Conservation (phyloP, 2,329 filamentous ascomycete species). For the Exophiala phaeomuriformis region DNA sequence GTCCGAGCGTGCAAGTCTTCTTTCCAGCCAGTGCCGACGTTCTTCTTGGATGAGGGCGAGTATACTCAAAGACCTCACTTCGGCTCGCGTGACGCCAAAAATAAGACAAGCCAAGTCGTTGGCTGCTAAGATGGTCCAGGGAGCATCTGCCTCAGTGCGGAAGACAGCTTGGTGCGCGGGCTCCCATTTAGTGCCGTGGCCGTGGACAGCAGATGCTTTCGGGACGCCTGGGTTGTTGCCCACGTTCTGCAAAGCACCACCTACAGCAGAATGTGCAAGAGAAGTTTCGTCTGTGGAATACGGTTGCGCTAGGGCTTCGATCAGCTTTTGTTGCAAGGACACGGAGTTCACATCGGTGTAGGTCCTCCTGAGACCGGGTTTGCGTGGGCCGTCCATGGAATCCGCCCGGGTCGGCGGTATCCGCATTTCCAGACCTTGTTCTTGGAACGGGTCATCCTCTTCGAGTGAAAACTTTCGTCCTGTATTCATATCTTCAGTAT, state of each 20-base stretch:
- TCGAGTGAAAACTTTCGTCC: conserved; percentile 18
- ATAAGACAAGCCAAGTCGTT: conserved; percentile 94
- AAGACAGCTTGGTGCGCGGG: conserved; percentile 94
- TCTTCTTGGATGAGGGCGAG: conserved; percentile 90
- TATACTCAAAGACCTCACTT: conserved; percentile 90
- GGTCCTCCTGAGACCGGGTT: conserved; percentile 71
- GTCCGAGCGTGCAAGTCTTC: conserved; percentile 56
- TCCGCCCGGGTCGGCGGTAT: conserved; percentile 19
- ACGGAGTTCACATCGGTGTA: conserved; percentile 74
- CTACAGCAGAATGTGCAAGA: conserved; percentile 35
- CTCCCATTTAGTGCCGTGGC: conserved; percentile 82
- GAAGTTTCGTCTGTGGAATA: conserved; percentile 54
- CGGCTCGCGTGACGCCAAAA: conserved; percentile 97
- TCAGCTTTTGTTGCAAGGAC: conserved; percentile 70
- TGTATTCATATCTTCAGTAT: conserved; percentile 5
- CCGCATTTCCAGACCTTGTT: conserved; percentile 20
- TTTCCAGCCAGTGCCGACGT: conserved; percentile 78
- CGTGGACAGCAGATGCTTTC: conserved; percentile 57
- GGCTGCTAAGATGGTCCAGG: conserved; percentile 92
- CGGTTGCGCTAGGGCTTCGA: conserved; percentile 78
- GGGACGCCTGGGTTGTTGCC: conserved; percentile 7
- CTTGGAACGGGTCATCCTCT: conserved; percentile 15
- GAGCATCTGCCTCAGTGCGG: conserved; percentile 81
- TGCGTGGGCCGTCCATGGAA: conserved; percentile 42
- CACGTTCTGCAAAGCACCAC: conserved; percentile 21